A percentile compares a stretch with the other conserved stretches of the same genome.
Evolutionary conservation across 176 grass and related monocot genomes (phyloP).

Genomic region (Zoysia pacifica): DNA sequence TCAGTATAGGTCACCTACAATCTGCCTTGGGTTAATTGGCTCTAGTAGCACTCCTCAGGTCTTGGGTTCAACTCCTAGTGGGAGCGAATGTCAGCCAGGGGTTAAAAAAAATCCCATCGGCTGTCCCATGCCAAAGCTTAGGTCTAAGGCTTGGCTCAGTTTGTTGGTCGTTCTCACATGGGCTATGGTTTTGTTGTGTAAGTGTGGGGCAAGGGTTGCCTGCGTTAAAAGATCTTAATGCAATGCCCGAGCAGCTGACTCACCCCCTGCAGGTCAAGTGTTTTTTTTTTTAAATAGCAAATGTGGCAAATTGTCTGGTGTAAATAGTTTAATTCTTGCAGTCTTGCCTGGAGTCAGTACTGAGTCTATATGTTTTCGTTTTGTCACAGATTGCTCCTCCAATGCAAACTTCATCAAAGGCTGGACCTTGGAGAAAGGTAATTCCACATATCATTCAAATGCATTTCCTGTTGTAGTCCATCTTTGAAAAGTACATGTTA

Average conservation of each 20-base stretch:
- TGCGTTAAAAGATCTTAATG: too few relatives aligned
- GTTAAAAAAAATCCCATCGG: too few relatives aligned
- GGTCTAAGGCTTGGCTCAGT: too few relatives aligned
- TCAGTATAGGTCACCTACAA: not conserved
- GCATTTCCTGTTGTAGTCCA: constrained; percentile 22
- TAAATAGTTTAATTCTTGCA: constrained; percentile 30
- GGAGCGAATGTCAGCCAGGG: too few relatives aligned
- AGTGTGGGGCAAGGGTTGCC: too few relatives aligned
- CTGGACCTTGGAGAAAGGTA: constrained; percentile 94
- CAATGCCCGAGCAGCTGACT: too few relatives aligned
- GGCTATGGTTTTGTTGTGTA: too few relatives aligned
- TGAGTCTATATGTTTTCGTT: constrained; percentile 22
- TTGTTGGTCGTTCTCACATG: too few relatives aligned
- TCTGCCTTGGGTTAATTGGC: not conserved
- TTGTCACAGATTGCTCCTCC: constrained; percentile 50
- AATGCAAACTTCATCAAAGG: constrained; percentile 83
- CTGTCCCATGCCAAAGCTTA: too few relatives aligned
- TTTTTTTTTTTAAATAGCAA: not conserved
- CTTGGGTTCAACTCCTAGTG: too few relatives aligned
- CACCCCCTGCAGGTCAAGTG: too few relatives aligned
- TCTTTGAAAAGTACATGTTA: not conserved
- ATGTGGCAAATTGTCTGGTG: constrained; percentile 6
- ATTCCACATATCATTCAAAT: constrained; percentile 2
- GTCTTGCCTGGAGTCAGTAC: constrained; percentile 12
- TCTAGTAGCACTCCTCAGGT: too few relatives aligned